Evolutionary conservation across 2,329 filamentous ascomycete genomes (phyloP).

Genomic region (Neofusicoccum cordaticola): DNA sequence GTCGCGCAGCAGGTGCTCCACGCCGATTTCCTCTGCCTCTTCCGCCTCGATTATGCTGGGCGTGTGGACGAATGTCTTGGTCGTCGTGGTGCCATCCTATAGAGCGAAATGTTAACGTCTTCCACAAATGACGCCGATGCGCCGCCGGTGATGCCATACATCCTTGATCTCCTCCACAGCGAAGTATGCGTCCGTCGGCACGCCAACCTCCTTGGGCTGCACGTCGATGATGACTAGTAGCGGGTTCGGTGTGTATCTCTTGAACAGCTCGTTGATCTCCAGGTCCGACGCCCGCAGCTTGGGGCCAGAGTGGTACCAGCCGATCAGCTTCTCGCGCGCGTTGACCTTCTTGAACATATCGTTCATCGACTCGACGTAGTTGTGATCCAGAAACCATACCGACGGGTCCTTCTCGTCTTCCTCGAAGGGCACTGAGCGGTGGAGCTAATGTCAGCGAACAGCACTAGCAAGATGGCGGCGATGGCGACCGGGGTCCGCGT

Average conservation of each 20-base stretch:
- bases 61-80: conserved; percentile 97
- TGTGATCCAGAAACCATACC: conserved; percentile 99
- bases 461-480: background rate
- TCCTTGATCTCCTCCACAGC: conserved; percentile 99
- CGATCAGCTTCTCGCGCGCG: conserved; percentile 96
- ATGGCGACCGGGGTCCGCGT: background rate
- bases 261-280: conserved; percentile 99
- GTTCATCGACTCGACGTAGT: conserved; percentile 99
- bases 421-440: conserved; percentile 80
- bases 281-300: conserved; percentile 95
- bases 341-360: conserved; percentile 99
- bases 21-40: conserved; percentile 97
- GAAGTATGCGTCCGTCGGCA: conserved; percentile 98
- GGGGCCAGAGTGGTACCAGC: conserved; percentile 98
- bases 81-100: conserved; percentile 93
- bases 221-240: conserved; percentile 97
- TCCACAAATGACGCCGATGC: background rate
- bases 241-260: conserved; percentile 95
- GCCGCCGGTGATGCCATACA: conserved; percentile 55
- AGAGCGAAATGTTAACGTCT: background rate
- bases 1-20: conserved; percentile 94
- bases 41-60: conserved; percentile 98
- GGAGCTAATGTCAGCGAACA: conserved; percentile 23
- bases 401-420: conserved; percentile 98
- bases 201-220: conserved; percentile 94